phyloP scores from a whole-genome alignment of 2,329 filamentous ascomycete species.

The Coleophoma cylindrospora region DNA sequence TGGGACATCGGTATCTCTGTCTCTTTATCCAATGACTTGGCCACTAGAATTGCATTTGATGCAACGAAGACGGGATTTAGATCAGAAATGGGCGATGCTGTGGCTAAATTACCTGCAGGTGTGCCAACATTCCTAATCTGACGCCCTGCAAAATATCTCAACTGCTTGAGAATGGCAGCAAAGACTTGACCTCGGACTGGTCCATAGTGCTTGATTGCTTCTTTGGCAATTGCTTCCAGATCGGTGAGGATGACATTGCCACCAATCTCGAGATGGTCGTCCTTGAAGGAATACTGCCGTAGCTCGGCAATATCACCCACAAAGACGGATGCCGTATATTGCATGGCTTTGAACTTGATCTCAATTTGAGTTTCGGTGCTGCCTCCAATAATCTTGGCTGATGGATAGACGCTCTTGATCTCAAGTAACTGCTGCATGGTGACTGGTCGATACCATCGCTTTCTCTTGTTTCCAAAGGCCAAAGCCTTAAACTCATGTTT shows the following conservation, averaged over 20 bases:
- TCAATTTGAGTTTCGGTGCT: constrained; percentile 98
- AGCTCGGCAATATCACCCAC: constrained; percentile 91
- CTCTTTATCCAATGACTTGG: constrained; percentile 68
- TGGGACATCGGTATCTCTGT: constrained; percentile 85
- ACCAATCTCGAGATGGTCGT: constrained; percentile 83
- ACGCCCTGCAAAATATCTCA: constrained; percentile 87
- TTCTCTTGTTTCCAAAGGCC: constrained; percentile 89
- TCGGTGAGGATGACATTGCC: constrained; percentile 92
- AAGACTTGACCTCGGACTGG: constrained; percentile 63
- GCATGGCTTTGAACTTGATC: constrained; percentile 93
- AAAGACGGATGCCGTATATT: constrained; percentile 85
- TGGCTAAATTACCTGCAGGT: constrained; percentile 86
- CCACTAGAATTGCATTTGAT: constrained; percentile 74
- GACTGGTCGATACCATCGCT: constrained; percentile 88
- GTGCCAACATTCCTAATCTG: constrained; percentile 96
- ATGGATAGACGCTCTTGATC: constrained; percentile 81
- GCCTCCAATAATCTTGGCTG: constrained; percentile 90
- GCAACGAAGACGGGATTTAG: constrained; percentile 89
- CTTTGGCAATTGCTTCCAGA: constrained; percentile 75
- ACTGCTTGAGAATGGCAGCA: constrained; percentile 84
- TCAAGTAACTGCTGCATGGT: constrained; percentile 83
- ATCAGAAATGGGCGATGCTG: constrained; percentile 92
- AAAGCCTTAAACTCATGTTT: constrained; percentile 79
- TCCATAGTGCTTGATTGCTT: constrained; percentile 78
- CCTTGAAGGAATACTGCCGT: constrained; percentile 72